Base-by-base conservation (phyloP, 306 rosid species). In the Pyrus communis region DNA sequence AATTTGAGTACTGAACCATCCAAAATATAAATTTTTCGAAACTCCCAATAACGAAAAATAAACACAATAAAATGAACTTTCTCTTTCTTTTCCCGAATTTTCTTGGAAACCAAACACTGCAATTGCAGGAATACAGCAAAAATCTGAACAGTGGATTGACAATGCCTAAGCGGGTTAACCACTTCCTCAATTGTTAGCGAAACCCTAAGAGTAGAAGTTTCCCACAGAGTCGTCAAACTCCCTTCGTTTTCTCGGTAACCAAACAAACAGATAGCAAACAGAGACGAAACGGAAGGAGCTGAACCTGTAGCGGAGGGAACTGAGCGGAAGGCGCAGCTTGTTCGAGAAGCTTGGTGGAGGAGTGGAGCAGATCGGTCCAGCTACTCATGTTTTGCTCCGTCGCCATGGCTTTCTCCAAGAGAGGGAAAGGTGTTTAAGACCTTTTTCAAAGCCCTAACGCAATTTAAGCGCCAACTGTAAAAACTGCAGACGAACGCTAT, bases 321-420 rank as follows among this genome's bases (percentile, higher is more conserved):
- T 95, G 97, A 77, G 97, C 97, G 30, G 99, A 90, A 46, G 97
- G 97, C 70, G 91, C 97, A 15, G 97, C 97, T 91, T 95, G 99
- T 70, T 95, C 96, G 62, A 95, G 99, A 84, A 95, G 99, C 96
- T 95, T 90, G 0, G 97, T 84, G 54, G 99, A 95, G 51, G 97
- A 95, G 76, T 95, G 97, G 23, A 95, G 91, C 30, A 95, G 92
- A 87, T 95, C 93, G 35, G 88, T 87, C 97, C 97, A 95, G 75
- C 74, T 57, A 46, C 96, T 80, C 78, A 86, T 72, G 75, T 90
- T 93, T 68, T 86, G 87, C 3, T 90, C 97, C 83, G 67, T 84
- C 83, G 92, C 90, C 99, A 95, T 92, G 72, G 33, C 80, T 82
- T n/a, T 21, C 35, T 77, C 59, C 6, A 62, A 54, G 72, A 71